Base-by-base conservation (phyloP, 495 filamentous ascomycete genomes). In the Cetradonia linearis region DNA sequence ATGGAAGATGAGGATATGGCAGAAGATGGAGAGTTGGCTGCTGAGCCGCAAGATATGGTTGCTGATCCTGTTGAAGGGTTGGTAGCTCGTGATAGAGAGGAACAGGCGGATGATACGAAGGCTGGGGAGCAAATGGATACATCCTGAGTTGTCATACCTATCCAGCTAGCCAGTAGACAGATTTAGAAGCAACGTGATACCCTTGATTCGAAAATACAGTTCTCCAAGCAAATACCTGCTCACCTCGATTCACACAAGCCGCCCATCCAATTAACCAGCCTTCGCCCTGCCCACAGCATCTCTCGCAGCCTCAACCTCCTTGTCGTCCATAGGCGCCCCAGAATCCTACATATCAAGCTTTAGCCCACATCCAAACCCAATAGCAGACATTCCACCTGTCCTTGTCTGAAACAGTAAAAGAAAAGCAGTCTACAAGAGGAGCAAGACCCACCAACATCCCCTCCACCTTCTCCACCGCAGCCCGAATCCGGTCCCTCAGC, bases 391-490 rank as follows among this genome's bases (percentile, higher is more conserved):
- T 37, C 14, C 8, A 16, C 18, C 13, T 36, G 0, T 30, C 23
- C 48, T 44, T 16, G 8, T 38, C 11, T 8, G 0, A 13, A 6
- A 50, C 28, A 37, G 13, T 2, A 42, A 11, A 44, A 31, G 2
- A 28, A n/a, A 7, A 37, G 20, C 7, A 27, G 30, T 6, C 37
- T 13, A 47, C 20, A 25, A 65, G 75, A 70, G 37, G 16, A 1
- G 27, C 37, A 40, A 25, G 25, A 74, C 82, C 71, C 62, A 87
- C 85, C 63, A 87, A 67, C 58, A 81, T 64, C 62, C 82, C 73
- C 70, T 92, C 81, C 49, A 96, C 76, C 57, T 81, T 83, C 42
- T 78, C 75, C 38, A 92, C 76, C 1, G 89, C 83, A 37, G 85
- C 77, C 13, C 65, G 65, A 63, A 95, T 84, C 69, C 86, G 83